Evolutionary conservation across 352 stramenopile genomes (phyloP).

Genomic region (Phytopythium cucurbitacearum): DNA sequence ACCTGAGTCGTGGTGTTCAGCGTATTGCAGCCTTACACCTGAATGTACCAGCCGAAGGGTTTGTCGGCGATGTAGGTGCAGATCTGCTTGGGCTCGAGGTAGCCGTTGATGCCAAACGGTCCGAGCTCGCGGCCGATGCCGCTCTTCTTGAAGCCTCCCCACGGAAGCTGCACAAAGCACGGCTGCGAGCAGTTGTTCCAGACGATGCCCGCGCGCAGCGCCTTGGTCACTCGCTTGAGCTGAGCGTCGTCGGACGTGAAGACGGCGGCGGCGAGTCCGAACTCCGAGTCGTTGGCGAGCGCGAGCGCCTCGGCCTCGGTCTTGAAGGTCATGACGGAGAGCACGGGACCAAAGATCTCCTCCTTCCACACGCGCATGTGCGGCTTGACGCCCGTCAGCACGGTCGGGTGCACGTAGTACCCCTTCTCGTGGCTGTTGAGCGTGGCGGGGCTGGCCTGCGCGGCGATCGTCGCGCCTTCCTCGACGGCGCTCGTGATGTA

Average conservation of each 20-base stretch:
- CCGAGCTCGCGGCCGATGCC: slow-evolving; percentile 71
- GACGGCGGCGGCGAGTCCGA: slow-evolving; percentile 68
- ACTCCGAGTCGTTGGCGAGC: slow-evolving; percentile 70
- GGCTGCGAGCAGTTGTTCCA: slow-evolving; percentile 73
- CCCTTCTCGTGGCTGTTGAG: slow-evolving; percentile 22
- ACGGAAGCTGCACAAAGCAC: slow-evolving; percentile 59
- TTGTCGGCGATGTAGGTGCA: slow-evolving; percentile 70
- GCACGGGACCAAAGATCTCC: slow-evolving; percentile 90
- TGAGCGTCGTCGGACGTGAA: slow-evolving; percentile 54
- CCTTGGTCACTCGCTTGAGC: slow-evolving; percentile 52
- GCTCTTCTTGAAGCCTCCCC: slow-evolving; percentile 84
- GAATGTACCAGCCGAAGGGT: slow-evolving; percentile 57
- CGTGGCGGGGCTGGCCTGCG: slow-evolving; percentile 20
- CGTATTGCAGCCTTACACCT: not conserved
- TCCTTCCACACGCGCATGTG: slow-evolving; percentile 76
- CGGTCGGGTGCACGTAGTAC: slow-evolving; percentile 73
- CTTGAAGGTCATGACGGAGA: slow-evolving; percentile 84
- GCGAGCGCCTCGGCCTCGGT: slow-evolving; percentile 78
- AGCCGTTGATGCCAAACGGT: slow-evolving; percentile 53
- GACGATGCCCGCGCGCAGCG: slow-evolving; percentile 48
- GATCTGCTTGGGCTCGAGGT: slow-evolving; percentile 72
- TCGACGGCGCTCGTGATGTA: slow-evolving; percentile 49
- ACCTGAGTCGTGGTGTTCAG: too few species aligned
- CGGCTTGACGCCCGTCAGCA: slow-evolving; percentile 61
- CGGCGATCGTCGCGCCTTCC: slow-evolving; percentile 46